phyloP scores from a whole-genome alignment of 257 asterid species.

The Solanum lignicaule region DNA sequence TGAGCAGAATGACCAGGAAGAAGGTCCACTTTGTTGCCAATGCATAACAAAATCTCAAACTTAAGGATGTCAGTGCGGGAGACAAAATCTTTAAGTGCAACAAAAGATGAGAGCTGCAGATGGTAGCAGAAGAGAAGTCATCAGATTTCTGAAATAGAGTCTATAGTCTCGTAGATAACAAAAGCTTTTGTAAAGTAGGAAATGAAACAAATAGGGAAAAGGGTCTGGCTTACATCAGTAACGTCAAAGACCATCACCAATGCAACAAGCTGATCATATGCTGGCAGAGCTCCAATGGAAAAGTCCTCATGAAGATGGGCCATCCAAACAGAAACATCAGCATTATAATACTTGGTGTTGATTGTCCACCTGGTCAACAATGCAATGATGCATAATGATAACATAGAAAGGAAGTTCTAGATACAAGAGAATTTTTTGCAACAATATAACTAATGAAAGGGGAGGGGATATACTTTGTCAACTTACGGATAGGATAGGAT shows the following conservation, averaged over 20 bases:
- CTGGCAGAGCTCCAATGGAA: constrained; percentile 35
- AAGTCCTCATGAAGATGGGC: constrained; percentile 58
- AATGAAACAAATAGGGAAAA: neutral
- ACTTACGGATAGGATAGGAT: constrained; percentile 59
- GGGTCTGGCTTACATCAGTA: constrained; percentile 44
- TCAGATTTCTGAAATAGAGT: neutral
- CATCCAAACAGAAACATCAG: constrained; percentile 74
- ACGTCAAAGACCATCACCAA: constrained; percentile 85
- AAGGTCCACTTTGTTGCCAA: constrained; percentile 94
- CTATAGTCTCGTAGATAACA: neutral
- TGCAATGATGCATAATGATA: constrained; percentile 7
- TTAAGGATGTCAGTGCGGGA: constrained; percentile 53
- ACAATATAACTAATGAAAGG: neutral
- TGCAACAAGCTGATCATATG: constrained; percentile 40
- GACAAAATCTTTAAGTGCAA: constrained; percentile 67
- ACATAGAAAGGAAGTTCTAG: neutral
- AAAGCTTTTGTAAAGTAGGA: neutral
- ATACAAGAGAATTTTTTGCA: neutral
- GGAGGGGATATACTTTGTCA: neutral
- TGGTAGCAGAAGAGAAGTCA: constrained; percentile 9
- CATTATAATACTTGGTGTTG: constrained; percentile 83
- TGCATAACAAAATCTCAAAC: constrained; percentile 68
- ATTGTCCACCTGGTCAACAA: constrained; percentile 65
- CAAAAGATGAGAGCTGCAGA: constrained; percentile 65
- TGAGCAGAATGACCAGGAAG: constrained; percentile 84